Percentiles rank a stretch among this genome's conserved stretches.
Conservation (phyloP, 2,329 filamentous ascomycete species). For the Pestalotiopsis sp. region DNA sequence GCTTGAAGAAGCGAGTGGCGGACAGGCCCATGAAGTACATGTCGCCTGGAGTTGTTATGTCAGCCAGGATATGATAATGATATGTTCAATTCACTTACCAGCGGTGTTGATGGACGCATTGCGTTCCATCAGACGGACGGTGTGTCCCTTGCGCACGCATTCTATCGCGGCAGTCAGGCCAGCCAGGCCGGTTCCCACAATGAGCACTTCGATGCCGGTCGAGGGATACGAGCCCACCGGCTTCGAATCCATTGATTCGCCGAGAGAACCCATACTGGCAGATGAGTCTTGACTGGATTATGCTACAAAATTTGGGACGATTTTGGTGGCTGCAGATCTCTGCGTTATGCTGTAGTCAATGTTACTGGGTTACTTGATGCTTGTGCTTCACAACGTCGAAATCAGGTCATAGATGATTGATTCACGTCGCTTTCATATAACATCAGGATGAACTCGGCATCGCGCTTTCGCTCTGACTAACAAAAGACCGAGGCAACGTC, state of each 20-base stretch:
- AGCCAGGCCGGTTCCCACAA: constrained; percentile 61
- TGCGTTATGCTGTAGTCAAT: background rate
- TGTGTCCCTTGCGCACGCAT: constrained; percentile 62
- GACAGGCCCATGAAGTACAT: constrained; percentile 64
- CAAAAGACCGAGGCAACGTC: background rate
- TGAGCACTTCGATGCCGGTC: constrained; percentile 50
- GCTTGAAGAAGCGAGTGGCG: constrained; percentile 56
- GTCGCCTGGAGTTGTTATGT: constrained; percentile 44
- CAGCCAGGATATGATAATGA: constrained; percentile 6
- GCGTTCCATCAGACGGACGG: constrained; percentile 49
- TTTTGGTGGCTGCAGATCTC: background rate
- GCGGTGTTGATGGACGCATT: constrained; percentile 53
- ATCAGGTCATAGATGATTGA: background rate
- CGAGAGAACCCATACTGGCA: constrained; percentile 27
- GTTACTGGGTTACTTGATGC: background rate
- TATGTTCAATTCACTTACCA: constrained; percentile 37
- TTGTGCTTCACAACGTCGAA: background rate
- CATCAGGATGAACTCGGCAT: background rate
- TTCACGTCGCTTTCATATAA: background rate
- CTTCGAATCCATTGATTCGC: constrained; percentile 39
- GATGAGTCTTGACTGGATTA: background rate
- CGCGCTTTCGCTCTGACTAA: background rate
- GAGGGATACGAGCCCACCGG: constrained; percentile 54
- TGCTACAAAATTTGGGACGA: background rate
- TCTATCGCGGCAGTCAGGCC: constrained; percentile 65